Conservation (phyloP, 805 yeast genomes). For the Ogataea saltuana region DNA sequence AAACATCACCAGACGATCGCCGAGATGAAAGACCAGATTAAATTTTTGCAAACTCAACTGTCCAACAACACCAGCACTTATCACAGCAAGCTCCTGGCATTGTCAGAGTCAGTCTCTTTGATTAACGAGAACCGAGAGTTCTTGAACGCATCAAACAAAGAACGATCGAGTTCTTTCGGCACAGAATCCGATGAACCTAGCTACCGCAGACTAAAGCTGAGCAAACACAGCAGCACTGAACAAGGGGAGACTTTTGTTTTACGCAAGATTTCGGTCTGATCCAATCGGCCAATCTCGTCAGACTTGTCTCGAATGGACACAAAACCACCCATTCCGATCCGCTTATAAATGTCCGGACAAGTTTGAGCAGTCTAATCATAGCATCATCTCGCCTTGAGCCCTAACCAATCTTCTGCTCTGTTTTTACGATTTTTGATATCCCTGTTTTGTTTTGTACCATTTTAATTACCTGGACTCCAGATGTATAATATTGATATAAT, state of each 20-base stretch:
- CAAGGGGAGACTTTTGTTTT: conserved; percentile 23
- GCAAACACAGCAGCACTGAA: conserved; percentile 8
- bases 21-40: conserved; percentile 13
- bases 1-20: conserved; percentile 8
- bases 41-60: conserved; percentile 19
- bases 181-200: conserved; percentile 1
- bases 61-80: conserved; percentile 17
- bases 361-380: no score
- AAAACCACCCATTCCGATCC: no score
- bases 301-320: no score
- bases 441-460: no score
- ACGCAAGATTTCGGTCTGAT: conserved; percentile 14
- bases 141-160: conserved; percentile 6
- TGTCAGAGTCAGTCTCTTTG: conserved; percentile 25
- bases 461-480: no score
- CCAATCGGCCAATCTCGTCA: not conserved
- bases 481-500: no score
- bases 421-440: no score
- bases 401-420: no score
- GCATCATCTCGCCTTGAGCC: no score
- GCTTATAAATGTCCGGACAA: no score
- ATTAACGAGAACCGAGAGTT: conserved; percentile 25
- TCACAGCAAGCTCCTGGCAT: conserved; percentile 18
- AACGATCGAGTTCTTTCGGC: not conserved
- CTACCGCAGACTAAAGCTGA: conserved; percentile 8